Base-by-base conservation (phyloP, 352 stramenopile species). In the Phytophthora capsici region DNA sequence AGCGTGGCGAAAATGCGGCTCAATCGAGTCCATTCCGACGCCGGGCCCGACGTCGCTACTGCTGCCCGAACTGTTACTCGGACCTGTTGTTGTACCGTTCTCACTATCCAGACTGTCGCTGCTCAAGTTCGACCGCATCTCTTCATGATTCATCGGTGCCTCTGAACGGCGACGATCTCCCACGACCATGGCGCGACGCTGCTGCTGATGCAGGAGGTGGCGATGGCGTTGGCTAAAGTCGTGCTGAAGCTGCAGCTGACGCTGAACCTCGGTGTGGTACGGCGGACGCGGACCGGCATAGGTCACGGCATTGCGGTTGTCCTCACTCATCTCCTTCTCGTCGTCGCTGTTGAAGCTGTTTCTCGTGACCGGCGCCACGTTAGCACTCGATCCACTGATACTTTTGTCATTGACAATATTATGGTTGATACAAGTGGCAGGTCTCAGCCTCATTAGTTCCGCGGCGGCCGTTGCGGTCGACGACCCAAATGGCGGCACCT, bases 131-230 rank as follows among this genome's bases (percentile, higher is more conserved):
- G 36, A 59, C n/a, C 22, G 45, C 30, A 49, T 52, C 14, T 66
- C 54, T 28, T 63, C 59, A 6, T 52, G 14, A 8, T 38, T 34
- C n/a, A 9, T 9, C 45, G 19, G 30, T 19, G n/a, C 51, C 36
- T 20, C 38, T 30, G 52, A 25, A 6, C 40, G 58, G 48, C 55
- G 50, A 48, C 10, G 51, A 3, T 26, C 55, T 2, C 63, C 55
- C 40, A 70, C 54, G 13, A 75, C 6, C 43, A 46, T 45, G 4
- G 62, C 34, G 9, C 66, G 55, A 34, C 57, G 60, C 34, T 75
- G 66, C 32, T 75, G 66, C 25, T 74, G 66, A 9, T 67, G 66
- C 12, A 63, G 49, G 17, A 60, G 14, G 14, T 61, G 48, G 8
- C 32, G 60, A n/a, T 74, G 49, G 23, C 52, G 52, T 40, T 63